These are phyloP conservation scores for Symbiotaphrina buchneri DNA, from an alignment of 495 filamentous ascomycete species.

Conservation along the genomic window DNA sequence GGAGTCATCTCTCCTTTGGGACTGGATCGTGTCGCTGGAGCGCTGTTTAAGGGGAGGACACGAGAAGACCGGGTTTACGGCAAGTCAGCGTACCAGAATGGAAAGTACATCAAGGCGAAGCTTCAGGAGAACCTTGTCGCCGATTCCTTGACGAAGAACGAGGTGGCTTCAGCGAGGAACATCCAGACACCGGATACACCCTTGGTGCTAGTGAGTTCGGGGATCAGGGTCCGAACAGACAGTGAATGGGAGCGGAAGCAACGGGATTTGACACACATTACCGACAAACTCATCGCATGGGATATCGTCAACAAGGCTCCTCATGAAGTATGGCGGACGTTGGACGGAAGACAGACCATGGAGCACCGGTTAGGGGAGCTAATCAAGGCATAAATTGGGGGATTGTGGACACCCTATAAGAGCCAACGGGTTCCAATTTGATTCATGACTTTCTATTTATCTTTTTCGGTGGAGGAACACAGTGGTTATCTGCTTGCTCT, in stretches of 20 bases:
- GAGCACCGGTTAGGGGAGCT: conserved; percentile 44
- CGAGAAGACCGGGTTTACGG: conserved; percentile 76
- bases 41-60: conserved; percentile 53
- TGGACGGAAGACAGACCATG: conserved; percentile 42
- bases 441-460: no score
- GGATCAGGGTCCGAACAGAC: conserved; percentile 29
- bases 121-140: conserved; percentile 86
- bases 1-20: conserved; percentile 74
- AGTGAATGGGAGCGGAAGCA: conserved; percentile 59
- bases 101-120: conserved; percentile 66
- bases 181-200: conserved; percentile 58
- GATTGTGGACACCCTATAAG: no score
- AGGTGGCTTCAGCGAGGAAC: conserved; percentile 48
- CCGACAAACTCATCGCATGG: conserved; percentile 56
- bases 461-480: no score
- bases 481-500: no score
- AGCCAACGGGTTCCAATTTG: no score
- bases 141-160: conserved; percentile 54
- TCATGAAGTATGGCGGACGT: conserved; percentile 64
- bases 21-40: conserved; percentile 51
- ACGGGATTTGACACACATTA: conserved; percentile 58
- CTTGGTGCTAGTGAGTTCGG: conserved; percentile 65
- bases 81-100: conserved; percentile 48
- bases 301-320: conserved; percentile 69
- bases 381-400: conserved; percentile 16